phyloP scores from a whole-genome alignment of 345 rosid species.

The Eucalyptus urophylla region DNA sequence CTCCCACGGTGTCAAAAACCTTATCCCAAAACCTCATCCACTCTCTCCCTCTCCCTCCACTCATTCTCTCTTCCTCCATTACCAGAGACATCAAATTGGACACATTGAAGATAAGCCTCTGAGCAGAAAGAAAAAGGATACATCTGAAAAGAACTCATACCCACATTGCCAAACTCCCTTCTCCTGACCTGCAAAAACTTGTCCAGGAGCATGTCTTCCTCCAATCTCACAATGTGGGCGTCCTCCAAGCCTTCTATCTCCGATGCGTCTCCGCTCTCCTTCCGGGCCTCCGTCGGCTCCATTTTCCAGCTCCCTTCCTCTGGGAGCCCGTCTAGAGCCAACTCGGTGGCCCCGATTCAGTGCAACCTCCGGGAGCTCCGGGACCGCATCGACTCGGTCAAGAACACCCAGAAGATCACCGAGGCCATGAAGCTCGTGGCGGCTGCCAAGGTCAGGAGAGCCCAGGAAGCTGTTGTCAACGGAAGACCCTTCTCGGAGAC shows the following conservation, averaged over 20 bases:
- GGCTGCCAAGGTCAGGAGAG: conserved; percentile 94
- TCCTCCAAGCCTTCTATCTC: conserved; percentile 69
- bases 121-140: not conserved
- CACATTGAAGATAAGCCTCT: conserved; percentile 16
- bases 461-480: conserved; percentile 92
- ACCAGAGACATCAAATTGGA: not conserved
- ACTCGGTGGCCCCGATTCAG: conserved; percentile 42
- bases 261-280: conserved; percentile 64
- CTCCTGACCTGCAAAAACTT: not conserved
- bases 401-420: conserved; percentile 94
- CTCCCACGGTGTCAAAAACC: conserved; percentile 14
- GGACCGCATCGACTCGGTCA: conserved; percentile 66
- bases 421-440: conserved; percentile 99
- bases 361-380: conserved; percentile 78
- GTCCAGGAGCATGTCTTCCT: conserved; percentile 42
- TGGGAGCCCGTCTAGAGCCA: conserved; percentile 35
- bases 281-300: conserved; percentile 39
- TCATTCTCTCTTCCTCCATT: conserved; percentile 23
- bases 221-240: conserved; percentile 72
- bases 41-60: conserved; percentile 36
- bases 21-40: conserved; percentile 74
- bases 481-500: conserved; percentile 89
- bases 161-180: not conserved
- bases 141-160: not conserved
- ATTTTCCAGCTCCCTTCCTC: conserved; percentile 45